Conservation (phyloP, 352 stramenopile species). For the Globisporangium iwayamae region DNA sequence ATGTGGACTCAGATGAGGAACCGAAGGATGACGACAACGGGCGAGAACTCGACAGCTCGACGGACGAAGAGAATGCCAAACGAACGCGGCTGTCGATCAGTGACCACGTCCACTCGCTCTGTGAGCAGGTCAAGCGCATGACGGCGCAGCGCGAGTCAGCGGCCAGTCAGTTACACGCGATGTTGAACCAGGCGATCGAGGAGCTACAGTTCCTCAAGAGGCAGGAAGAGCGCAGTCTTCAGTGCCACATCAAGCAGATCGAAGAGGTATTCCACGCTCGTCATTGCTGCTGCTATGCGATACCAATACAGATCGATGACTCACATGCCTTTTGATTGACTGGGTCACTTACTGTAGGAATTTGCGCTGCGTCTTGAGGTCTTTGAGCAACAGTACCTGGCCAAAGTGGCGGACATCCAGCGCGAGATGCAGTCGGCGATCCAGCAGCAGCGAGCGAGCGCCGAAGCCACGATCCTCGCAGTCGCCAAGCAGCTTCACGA, state of each 20-base stretch:
- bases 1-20: too few species aligned
- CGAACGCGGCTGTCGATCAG: slow-evolving; percentile 37
- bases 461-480: slow-evolving; percentile 32
- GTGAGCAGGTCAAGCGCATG: slow-evolving; percentile 46
- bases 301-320: neutral
- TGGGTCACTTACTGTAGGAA: slow-evolving; percentile 22
- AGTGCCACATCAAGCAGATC: slow-evolving; percentile 43
- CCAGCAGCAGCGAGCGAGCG: slow-evolving; percentile 35
- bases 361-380: slow-evolving; percentile 52
- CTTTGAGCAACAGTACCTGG: slow-evolving; percentile 61
- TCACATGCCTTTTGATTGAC: neutral
- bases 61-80: slow-evolving; percentile 1
- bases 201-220: slow-evolving; percentile 51
- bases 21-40: neutral
- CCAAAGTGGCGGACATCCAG: slow-evolving; percentile 51
- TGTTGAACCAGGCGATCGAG: slow-evolving; percentile 49
- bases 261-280: slow-evolving; percentile 31
- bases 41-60: neutral
- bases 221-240: slow-evolving; percentile 43
- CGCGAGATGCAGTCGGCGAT: slow-evolving; percentile 47
- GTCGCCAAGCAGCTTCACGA: slow-evolving; percentile 46
- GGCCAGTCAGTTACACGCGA: slow-evolving; percentile 39
- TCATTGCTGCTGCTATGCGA: too few species aligned
- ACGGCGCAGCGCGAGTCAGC: slow-evolving; percentile 36
- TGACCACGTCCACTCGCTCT: slow-evolving; percentile 40